Evolutionary conservation across 164 flowering plant species (phyloP).

Genomic region (Houttuynia cordata): DNA sequence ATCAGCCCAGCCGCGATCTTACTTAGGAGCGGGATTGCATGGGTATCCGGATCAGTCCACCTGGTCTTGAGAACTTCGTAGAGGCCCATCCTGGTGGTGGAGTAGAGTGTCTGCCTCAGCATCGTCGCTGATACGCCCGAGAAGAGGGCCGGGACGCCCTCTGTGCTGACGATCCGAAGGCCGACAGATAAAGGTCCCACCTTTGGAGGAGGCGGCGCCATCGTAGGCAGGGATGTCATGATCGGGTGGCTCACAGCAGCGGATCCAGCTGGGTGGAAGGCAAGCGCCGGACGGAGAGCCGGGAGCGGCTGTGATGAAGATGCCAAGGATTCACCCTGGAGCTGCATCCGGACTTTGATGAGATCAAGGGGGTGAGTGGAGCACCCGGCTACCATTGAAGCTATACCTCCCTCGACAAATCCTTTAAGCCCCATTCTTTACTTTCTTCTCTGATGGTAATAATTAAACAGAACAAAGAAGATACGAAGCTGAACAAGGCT

Average conservation of each 20-base stretch:
- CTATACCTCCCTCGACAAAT: constrained; percentile 63
- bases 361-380: constrained; percentile 72
- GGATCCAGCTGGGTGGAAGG: constrained; percentile 14
- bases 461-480: background rate
- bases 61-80: constrained; percentile 62
- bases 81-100: constrained; percentile 87
- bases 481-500: background rate
- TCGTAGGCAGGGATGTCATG: constrained; percentile 1
- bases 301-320: background rate
- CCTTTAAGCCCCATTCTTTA: constrained; percentile 45
- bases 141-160: constrained; percentile 57
- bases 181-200: constrained; percentile 52
- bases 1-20: constrained; percentile 63
- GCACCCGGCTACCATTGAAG: constrained; percentile 60
- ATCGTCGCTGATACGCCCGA: constrained; percentile 88
- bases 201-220: constrained; percentile 16
- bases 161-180: constrained; percentile 36
- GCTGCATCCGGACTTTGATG: constrained; percentile 69
- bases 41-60: constrained; percentile 58
- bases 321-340: constrained; percentile 43
- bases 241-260: constrained; percentile 3
- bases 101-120: constrained; percentile 76
- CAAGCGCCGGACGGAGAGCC: constrained; percentile 33
- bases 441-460: background rate
- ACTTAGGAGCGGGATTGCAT: constrained; percentile 35